Base-by-base conservation (phyloP, 768 basidiomycete species). In the Piloderma croceum region DNA sequence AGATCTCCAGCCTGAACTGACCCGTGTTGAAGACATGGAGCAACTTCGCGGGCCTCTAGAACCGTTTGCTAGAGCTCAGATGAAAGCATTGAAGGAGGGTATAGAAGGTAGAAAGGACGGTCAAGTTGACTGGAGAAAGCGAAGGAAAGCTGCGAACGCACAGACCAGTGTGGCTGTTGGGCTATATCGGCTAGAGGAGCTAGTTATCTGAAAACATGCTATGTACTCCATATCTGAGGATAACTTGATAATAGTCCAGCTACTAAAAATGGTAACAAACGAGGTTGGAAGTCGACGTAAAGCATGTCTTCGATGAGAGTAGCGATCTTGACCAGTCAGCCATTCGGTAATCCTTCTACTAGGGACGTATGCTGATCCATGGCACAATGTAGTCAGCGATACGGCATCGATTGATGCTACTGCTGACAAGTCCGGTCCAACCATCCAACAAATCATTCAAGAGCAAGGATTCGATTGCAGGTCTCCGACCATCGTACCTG, bases 121-220 rank as follows among this genome's bases (percentile, higher is more conserved):
- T 5, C 41, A 46, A 17, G 54, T 46, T 7, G 77, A 79, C 52
- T 74, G 71, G 76, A 71, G 66, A 47, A 70, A 68, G 58, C 63
- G 76, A 52, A 69, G 64, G 53, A 79, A 73, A 57, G 60, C 67
- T 46, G 68, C 65, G n/a, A 70, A 69, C 24, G 74, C 78, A 47
- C 73, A 70, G 43, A 67, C 69, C 15, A 68, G 63, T 22, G 64
- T 77, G 40, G 69, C 67, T 24, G 66, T 86, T 40, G 82, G 83
- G 17, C 50, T 78, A 48, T 88, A 89, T 59, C 79, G 76, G 58
- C 53, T 89, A 44, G 86, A 89, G 49, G 81, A 86, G 50, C 64
- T 90, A 47, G 62, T 71, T 24, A 57, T 85, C 44, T 83, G 64
- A 51, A 12, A n/a, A n/a, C n/a, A n/a, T n/a, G n/a, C n/a, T n/a